Evolutionary conservation across 176 grass and related monocot genomes (phyloP).

Genomic region (Oryza meridionalis): DNA sequence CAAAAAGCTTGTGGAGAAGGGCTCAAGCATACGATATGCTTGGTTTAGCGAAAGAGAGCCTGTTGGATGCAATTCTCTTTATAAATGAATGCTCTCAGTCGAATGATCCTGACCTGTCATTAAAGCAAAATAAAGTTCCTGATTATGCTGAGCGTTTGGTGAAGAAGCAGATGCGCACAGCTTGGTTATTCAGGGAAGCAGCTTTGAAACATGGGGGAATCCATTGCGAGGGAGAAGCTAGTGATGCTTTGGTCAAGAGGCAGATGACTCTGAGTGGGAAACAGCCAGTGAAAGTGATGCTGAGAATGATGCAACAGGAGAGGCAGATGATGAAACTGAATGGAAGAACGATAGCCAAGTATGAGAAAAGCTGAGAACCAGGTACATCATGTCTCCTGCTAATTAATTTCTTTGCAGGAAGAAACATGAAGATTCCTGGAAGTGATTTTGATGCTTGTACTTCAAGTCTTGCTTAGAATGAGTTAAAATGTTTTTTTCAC

Average conservation of each 20-base stretch:
- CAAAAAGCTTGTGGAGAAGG: constrained; percentile 97
- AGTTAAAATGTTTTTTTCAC: not conserved
- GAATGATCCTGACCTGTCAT: constrained; percentile 80
- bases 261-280: constrained; percentile 95
- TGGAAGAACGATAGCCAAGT: constrained; percentile 66
- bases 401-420: constrained; percentile 1
- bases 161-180: constrained; percentile 94
- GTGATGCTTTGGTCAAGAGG: constrained; percentile 77
- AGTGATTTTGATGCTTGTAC: not conserved
- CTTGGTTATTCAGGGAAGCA: constrained; percentile 98
- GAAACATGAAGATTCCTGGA: not conserved
- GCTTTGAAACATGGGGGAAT: constrained; percentile 84
- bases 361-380: constrained; percentile 65
- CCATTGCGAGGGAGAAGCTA: constrained; percentile 69
- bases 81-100: constrained; percentile 95
- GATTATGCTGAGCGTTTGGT: constrained; percentile 97
- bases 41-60: constrained; percentile 90
- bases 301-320: constrained; percentile 65
- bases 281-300: constrained; percentile 84
- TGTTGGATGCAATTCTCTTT: constrained; percentile 97
- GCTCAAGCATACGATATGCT: constrained; percentile 99
- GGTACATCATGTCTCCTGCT: constrained; percentile 23
- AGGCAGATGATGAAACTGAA: constrained; percentile 64
- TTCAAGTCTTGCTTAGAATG: not conserved
- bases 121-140: constrained; percentile 97